Conservation (phyloP, 2,329 filamentous ascomycete species). For the Talaromyces sp. region DNA sequence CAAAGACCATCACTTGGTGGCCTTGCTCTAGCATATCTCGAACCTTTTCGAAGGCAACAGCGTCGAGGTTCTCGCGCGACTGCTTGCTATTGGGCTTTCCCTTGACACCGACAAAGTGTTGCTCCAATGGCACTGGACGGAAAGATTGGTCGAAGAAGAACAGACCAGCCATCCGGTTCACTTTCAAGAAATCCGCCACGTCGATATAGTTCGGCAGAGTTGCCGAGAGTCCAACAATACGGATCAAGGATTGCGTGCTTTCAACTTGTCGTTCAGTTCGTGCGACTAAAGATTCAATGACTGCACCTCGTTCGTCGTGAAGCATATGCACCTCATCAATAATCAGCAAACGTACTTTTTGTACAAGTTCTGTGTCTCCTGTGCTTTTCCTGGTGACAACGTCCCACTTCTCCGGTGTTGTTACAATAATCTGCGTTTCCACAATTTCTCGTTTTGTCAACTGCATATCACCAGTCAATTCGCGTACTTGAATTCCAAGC, state of each 20-base stretch:
- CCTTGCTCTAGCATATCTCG: conserved; percentile 82
- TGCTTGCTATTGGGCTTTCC: conserved; percentile 74
- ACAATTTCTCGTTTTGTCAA: conserved; percentile 94
- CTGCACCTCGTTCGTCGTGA: conserved; percentile 92
- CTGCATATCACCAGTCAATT: conserved; percentile 98
- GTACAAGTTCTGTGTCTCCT: conserved; percentile 93
- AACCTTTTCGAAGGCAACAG: conserved; percentile 86
- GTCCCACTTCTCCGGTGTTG: conserved; percentile 98
- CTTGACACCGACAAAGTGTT: conserved; percentile 95
- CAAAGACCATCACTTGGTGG: conserved; percentile 99
- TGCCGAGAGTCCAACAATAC: conserved; percentile 90
- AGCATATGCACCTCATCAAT: conserved; percentile 99
- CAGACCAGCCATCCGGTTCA: conserved; percentile 84
- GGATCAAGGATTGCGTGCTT: conserved; percentile 93
- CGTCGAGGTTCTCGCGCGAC: conserved; percentile 83
- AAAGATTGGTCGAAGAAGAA: conserved; percentile 98
- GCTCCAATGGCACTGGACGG: conserved; percentile 88
- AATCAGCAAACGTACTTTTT: conserved; percentile 92
- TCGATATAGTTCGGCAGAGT: conserved; percentile 96
- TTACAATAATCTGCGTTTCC: conserved; percentile 95
- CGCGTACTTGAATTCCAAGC: conserved; percentile 86
- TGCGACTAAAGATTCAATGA: conserved; percentile 91
- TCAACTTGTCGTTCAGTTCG: conserved; percentile 94
- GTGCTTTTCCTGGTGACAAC: conserved; percentile 96
- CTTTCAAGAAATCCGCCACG: conserved; percentile 92